A percentile compares a stretch with the other conserved stretches of the same genome.
phyloP scores from a whole-genome alignment of 2,329 filamentous ascomycete species.

The Chaetomium globosum region DNA sequence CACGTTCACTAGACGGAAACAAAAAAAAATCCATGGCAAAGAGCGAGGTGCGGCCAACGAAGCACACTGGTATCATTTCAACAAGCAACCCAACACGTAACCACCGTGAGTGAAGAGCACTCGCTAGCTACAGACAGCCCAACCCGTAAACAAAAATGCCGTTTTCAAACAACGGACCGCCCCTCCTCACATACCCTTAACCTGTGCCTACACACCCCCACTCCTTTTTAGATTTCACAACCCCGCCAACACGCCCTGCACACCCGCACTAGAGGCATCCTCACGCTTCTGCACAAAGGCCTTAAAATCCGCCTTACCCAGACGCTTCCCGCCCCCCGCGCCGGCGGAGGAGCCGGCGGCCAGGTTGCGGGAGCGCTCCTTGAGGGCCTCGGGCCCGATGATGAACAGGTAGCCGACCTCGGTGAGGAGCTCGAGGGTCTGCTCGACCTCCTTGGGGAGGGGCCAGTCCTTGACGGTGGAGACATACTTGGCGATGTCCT shows the following conservation, averaged over 20 bases:
- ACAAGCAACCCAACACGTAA: not conserved
- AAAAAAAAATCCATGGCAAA: not conserved
- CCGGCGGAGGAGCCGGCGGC: constrained; percentile 41
- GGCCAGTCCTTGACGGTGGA: constrained; percentile 83
- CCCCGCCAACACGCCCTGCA: constrained; percentile 77
- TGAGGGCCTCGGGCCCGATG: constrained; percentile 77
- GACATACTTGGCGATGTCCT: constrained; percentile 93
- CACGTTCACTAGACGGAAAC: not conserved
- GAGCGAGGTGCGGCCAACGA: not conserved
- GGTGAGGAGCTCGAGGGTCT: constrained; percentile 78
- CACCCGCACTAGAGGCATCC: constrained; percentile 76
- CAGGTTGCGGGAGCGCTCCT: constrained; percentile 68
- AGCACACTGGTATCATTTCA: constrained; percentile 18
- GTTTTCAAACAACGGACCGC: not conserved
- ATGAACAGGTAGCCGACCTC: constrained; percentile 97
- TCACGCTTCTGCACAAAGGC: constrained; percentile 84
- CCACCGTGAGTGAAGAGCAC: not conserved
- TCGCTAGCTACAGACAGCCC: not conserved
- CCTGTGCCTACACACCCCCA: not conserved
- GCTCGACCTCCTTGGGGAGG: constrained; percentile 67
- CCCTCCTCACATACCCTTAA: not conserved
- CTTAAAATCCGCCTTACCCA: constrained; percentile 72
- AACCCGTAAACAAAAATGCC: not conserved
- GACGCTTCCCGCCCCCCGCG: constrained; percentile 50
- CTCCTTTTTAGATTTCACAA: constrained; percentile 45